These are phyloP conservation scores for Globisporangium splendens DNA, from an alignment of 352 stramenopile species.

Conservation along the genomic window DNA sequence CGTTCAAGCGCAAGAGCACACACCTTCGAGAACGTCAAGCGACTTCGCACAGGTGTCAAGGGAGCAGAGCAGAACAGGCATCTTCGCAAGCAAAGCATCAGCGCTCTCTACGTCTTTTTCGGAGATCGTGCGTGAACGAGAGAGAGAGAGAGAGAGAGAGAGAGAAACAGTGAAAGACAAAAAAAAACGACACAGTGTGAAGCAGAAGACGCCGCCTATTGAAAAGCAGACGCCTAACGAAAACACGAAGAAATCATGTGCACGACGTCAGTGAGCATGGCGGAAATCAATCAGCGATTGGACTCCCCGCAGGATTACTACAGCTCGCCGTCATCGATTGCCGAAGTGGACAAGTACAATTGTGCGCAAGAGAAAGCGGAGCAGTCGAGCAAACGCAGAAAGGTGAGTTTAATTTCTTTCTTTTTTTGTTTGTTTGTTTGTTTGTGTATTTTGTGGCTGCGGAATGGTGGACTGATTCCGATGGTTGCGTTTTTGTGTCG, in stretches of 20 bases:
- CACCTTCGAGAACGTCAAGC: too few relatives aligned
- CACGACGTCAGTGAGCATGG: conserved; percentile 23
- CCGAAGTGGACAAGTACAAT: conserved; percentile 37
- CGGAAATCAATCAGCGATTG: conserved; percentile 26
- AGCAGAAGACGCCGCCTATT: neutral
- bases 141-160: too few relatives aligned
- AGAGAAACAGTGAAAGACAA: too few relatives aligned
- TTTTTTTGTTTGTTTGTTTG: neutral
- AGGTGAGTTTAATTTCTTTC: conserved; percentile 26
- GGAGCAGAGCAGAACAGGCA: too few relatives aligned
- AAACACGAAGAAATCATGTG: conserved; percentile 19
- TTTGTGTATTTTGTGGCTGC: neutral
- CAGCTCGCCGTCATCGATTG: conserved; percentile 64
- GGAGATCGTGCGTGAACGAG: too few relatives aligned
- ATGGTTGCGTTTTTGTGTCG: conserved; percentile 2
- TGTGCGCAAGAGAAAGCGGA: neutral
- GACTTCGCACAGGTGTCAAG: too few relatives aligned
- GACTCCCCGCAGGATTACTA: conserved; percentile 32
- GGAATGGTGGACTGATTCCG: neutral
- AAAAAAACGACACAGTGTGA: neutral
- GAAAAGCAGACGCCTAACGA: neutral
- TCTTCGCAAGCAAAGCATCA: too few relatives aligned
- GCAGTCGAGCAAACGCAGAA: conserved; percentile 13
- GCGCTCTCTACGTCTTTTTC: neutral
- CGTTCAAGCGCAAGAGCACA: neutral